Percentiles rank a stretch among this genome's conserved stretches.
phyloP scores from a whole-genome alignment of 1,284 basidiomycete genomes.

The Amylostereum chailletii region DNA sequence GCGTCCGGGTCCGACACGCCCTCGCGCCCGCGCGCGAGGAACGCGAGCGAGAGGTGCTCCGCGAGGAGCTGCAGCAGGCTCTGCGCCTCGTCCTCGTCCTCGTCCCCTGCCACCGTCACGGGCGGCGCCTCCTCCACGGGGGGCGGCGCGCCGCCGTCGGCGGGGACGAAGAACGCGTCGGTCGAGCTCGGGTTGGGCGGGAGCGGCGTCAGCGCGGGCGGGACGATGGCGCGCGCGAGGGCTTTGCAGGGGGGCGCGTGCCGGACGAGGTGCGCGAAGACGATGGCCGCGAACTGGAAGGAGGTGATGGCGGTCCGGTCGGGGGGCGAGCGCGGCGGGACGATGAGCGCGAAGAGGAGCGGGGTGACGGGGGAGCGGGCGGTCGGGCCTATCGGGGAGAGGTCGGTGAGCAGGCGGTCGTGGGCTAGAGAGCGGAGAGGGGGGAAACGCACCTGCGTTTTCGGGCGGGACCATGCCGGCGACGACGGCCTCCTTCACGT shows the following conservation, averaged over 20 bases:
- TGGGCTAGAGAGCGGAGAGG: conserved; percentile 5
- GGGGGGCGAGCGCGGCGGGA: conserved; percentile 45
- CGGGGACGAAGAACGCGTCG: conserved; percentile 66
- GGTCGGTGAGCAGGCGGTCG: not conserved
- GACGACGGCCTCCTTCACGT: conserved; percentile 55
- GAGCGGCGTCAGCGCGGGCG: conserved; percentile 27
- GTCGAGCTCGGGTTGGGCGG: conserved; percentile 21
- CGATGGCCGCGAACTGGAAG: conserved; percentile 58
- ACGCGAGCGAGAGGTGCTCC: conserved; percentile 64
- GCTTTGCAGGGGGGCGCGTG: conserved; percentile 68
- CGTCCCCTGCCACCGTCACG: conserved; percentile 15
- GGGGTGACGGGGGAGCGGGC: conserved; percentile 45
- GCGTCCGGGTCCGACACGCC: conserved; percentile 59
- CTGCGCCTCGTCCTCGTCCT: conserved; percentile 53
- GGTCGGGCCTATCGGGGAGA: conserved; percentile 22
- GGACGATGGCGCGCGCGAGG: conserved; percentile 63
- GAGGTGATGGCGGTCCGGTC: conserved; percentile 46
- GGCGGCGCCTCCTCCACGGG: conserved; percentile 14
- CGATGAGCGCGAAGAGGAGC: conserved; percentile 53
- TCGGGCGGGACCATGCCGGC: conserved; percentile 57
- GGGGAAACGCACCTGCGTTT: conserved; percentile 20
- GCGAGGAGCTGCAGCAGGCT: conserved; percentile 61
- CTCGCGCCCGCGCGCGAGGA: conserved; percentile 60
- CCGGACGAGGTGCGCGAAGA: conserved; percentile 65
- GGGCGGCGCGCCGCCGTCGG: conserved; percentile 43